Percentiles rank a stretch among this genome's conserved stretches.
These are phyloP conservation scores for Trichoderma asperellum DNA, from an alignment of 2,329 filamentous ascomycete species.

Conservation along the genomic window DNA sequence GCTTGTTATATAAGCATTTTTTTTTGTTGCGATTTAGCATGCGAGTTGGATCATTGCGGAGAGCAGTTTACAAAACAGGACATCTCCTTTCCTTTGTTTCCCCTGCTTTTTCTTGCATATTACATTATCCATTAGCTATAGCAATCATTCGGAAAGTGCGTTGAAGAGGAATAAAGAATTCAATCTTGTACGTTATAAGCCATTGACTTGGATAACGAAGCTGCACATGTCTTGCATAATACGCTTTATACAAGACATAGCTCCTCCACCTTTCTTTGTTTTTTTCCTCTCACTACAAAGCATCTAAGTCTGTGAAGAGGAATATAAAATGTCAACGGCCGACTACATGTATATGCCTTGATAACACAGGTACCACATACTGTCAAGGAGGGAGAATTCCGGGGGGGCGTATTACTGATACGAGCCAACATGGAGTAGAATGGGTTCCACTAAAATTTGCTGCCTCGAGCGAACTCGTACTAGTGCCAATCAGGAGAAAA, in stretches of 20 bases:
- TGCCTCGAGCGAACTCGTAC: neutral
- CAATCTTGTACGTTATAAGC: neutral
- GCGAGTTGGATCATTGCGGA: neutral
- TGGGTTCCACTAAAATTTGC: neutral
- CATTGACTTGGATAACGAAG: neutral
- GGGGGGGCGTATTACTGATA: neutral
- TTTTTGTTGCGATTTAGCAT: neutral
- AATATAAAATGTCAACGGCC: neutral
- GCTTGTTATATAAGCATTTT: neutral
- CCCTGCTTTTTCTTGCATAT: neutral
- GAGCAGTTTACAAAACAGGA: neutral
- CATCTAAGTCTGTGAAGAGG: neutral
- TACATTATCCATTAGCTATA: neutral
- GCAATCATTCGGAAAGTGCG: neutral
- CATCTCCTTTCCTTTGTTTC: neutral
- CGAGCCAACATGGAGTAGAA: neutral
- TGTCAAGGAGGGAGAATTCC: neutral
- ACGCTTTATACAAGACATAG: neutral
- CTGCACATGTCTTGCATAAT: neutral
- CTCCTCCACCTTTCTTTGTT: neutral
- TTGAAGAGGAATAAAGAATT: neutral
- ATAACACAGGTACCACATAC: neutral
- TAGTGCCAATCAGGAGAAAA: neutral
- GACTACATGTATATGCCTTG: neutral
- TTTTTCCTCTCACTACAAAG: neutral